Base-by-base conservation (phyloP, 352 stramenopile genomes). In the Phytopythium ostracodes region DNA sequence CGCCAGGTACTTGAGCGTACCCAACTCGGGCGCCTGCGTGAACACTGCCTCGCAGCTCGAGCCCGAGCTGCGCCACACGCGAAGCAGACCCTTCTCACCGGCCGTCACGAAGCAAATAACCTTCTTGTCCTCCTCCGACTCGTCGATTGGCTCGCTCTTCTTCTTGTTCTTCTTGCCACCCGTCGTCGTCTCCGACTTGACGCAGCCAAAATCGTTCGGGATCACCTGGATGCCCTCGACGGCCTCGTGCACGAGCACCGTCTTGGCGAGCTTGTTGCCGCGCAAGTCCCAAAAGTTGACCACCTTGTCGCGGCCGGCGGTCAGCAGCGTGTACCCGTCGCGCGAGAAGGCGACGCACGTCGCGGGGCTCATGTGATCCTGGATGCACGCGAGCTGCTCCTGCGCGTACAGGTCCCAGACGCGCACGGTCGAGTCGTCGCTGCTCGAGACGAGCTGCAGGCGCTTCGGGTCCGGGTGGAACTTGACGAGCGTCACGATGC, bases 361-460 rank as follows among this genome's bases (percentile, higher is more conserved):
- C 9, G 98, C 94, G 10, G 93, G 82, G 61, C 88, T 98, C 69
- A 99, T 90, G 81, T 99, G 97, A 75, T 98, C 96, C 55, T 86
- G 73, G 56, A 99, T 96, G 70, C 71, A 97, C 46, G 89, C 89
- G 55, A 85, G 70, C 63, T 95, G 81, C 62, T 89, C 81, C 64
- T 97, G 82, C 20, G 84, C 72, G 66, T 91, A 91, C 64, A 96
- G 59, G 57, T 97, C 89, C 76, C 87, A 96, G 20, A 96, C 67
- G 35, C 86, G 88, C 56, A 97, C 85, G 1, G 77, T 86, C 24
- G 70, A 42, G 66, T 96, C 81, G 58, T 94, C 89, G 67, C 84
- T 87, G 36, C 76, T 82, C 18, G 88, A 94, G 25, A 91, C 83
- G 22, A 97, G 79, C 56, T 71, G 71, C 15, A 96, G 68, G 14